Conservation (phyloP, 805 yeast species). For the Ogataea ganodermae region DNA sequence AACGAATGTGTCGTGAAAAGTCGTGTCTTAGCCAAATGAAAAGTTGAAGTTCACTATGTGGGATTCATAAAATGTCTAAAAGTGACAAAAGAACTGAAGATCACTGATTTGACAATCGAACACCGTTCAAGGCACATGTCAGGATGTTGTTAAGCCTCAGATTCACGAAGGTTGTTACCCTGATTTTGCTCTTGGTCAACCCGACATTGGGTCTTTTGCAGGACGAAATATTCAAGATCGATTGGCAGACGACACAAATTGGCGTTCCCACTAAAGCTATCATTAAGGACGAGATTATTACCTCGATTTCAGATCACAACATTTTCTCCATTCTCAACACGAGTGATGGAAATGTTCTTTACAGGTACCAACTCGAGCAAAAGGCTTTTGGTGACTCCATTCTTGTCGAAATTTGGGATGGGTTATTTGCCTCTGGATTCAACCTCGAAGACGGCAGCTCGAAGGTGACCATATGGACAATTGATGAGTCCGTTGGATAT, state of each 20-base stretch:
- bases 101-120: background rate
- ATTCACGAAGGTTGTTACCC: background rate
- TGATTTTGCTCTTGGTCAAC: slow-evolving; percentile 9
- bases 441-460: slow-evolving; percentile 18
- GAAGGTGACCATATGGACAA: slow-evolving; percentile 23
- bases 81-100: background rate
- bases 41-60: background rate
- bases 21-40: background rate
- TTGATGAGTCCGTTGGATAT: slow-evolving; percentile 9
- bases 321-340: slow-evolving; percentile 31
- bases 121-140: background rate
- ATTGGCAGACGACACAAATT: slow-evolving; percentile 53
- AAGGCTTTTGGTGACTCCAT: slow-evolving; percentile 12
- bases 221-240: slow-evolving; percentile 56
- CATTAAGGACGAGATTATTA: slow-evolving; percentile 19
- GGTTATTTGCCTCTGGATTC: slow-evolving; percentile 18
- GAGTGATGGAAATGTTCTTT: slow-evolving; percentile 29
- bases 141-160: background rate
- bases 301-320: slow-evolving; percentile 31
- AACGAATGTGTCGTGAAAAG: background rate
- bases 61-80: background rate
- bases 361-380: slow-evolving; percentile 34
- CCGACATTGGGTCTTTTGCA: slow-evolving; percentile 25
- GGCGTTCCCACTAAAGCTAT: slow-evolving; percentile 38
- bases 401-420: slow-evolving; percentile 16